Percentiles rank a stretch among this genome's conserved stretches.
Conservation (phyloP, 1,284 basidiomycete species). For the Leccinum cinnamomeum region DNA sequence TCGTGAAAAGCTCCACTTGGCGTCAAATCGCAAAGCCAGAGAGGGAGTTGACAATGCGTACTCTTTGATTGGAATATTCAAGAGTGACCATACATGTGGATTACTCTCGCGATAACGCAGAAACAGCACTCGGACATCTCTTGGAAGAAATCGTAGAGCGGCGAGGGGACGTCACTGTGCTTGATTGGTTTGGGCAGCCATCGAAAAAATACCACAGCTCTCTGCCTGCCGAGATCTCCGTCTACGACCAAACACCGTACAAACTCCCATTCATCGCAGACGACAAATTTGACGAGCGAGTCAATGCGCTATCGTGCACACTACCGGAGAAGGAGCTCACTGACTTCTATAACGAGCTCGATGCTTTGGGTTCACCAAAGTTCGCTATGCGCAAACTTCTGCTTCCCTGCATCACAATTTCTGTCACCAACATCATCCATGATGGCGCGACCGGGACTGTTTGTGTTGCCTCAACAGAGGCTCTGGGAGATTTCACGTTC, state of each 20-base stretch:
- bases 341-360: too few relatives aligned
- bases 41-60: constrained; percentile 15
- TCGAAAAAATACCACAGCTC: constrained; percentile 18
- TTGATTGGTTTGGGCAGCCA: constrained; percentile 20
- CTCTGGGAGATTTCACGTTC: too few relatives aligned
- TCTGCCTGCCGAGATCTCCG: constrained; percentile 8
- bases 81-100: constrained; percentile 9
- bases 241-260: constrained; percentile 11
- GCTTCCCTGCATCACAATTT: too few relatives aligned
- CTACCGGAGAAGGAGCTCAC: too few relatives aligned
- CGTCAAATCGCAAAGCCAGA: constrained; percentile 17
- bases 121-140: constrained; percentile 14
- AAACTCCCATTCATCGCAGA: not conserved
- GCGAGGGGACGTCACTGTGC: constrained; percentile 6
- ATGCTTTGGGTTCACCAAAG: too few relatives aligned
- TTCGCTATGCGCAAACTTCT: too few relatives aligned
- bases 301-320: too few relatives aligned
- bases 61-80: constrained; percentile 18
- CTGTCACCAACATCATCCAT: too few relatives aligned
- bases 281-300: too few relatives aligned
- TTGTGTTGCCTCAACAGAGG: too few relatives aligned
- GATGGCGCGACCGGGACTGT: too few relatives aligned
- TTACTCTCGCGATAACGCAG: constrained; percentile 1
- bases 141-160: constrained; percentile 16
- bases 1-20: constrained; percentile 15